Evolutionary conservation across 331 rosid genomes (phyloP), one percentile per base, ranked within the genome.

Genomic region (Prunus yedoensis): DNA sequence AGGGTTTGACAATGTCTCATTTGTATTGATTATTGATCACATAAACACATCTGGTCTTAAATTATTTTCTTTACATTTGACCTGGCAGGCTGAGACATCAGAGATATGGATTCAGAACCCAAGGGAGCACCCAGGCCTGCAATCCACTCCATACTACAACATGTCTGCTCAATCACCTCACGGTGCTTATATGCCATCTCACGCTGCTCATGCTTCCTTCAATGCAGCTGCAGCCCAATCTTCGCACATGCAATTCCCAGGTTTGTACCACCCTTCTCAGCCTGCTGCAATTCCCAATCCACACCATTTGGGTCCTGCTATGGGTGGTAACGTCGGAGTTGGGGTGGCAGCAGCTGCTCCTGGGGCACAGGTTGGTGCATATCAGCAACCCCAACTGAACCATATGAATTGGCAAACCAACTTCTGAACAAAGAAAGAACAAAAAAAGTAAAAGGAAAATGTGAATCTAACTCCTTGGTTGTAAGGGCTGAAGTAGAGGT

Each of bases 31-130:
- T 71, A 57, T 74, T 18, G 66, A 20, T 68, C n/a, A 21, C 49
- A 18, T n/a, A 59, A 21, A n/a, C 3, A 43, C 17, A 11, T 5
- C 25, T n/a, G 46, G 46, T 65, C 25, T 38, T 25, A 28, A 28
- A 51, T 76, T 68, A 62, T 32, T 27, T n/a, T 11, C 47, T 23
- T 56, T 3, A 35, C 57, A 41, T 66, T 81, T 75, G 53, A 56
- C 69, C 14, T 78, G 57, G 47, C 85, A 95, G 99, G 98, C 91
- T 2, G 99, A 92, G 86, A 89, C 99, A 76, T 88, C 99, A 21
- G 99, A 95, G 88, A 84, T 95, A n/a, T 95, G 99, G 99, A 81
- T 95, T 68, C 98, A 91, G 83, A 95, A 92, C 87, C 93, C 94
- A 60, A 90, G 99, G 80, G 99, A 95, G 76, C 85, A 83, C 69